Base-by-base conservation (phyloP, 371 early-diverging fungal genomes). In the Saksenaea vasiformis region DNA sequence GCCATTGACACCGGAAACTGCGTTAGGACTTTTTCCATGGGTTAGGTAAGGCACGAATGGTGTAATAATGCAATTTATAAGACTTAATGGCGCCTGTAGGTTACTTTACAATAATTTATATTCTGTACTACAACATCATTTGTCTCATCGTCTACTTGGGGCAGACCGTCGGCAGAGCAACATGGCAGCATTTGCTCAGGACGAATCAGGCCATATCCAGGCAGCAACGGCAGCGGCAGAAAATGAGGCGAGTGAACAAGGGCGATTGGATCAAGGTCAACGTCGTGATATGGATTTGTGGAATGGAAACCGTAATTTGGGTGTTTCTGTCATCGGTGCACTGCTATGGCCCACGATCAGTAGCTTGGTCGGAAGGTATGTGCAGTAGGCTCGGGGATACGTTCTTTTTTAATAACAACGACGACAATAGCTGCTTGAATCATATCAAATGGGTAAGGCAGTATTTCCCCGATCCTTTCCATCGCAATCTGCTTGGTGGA, bases 1-100 rank as follows among this genome's bases (percentile, higher is more conserved):
- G 79, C 85, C 85, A 5, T 82, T 84, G 4, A 76, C 79, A 13
- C 89, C 87, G 4, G 77, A 79, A 22, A 66, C 86, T 8, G 82
- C 83, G 0, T 68, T 86, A 5, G 78, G 82, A 1, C 55, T 86
- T 27, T 74, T 88, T 61, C 89, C 89, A 36, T 86, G 87, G 86
- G 55, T 83, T 26, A 68, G 81, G 77, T 78, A 68, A 64, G 17
- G 22, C 11, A 2, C 44, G 55, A n/a, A 44, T 8, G 0, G 5
- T 35, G 28, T 9, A 58, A 26, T 4, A 60, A 26, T 17, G 22
- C 17, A 28, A 1, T 8, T 19, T 31, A 27, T 10, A 1, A 24
- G 22, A 26, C 24, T 8, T 15, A 14, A 31, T 26, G 19, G 36
- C 24, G 15, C 14, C 14, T 17, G n/a, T 41, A 81, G 83, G 66